Evolutionary conservation across 257 asterid genomes (phyloP), one percentile per base, ranked within the genome.

Genomic region (Leonotis leonurus): DNA sequence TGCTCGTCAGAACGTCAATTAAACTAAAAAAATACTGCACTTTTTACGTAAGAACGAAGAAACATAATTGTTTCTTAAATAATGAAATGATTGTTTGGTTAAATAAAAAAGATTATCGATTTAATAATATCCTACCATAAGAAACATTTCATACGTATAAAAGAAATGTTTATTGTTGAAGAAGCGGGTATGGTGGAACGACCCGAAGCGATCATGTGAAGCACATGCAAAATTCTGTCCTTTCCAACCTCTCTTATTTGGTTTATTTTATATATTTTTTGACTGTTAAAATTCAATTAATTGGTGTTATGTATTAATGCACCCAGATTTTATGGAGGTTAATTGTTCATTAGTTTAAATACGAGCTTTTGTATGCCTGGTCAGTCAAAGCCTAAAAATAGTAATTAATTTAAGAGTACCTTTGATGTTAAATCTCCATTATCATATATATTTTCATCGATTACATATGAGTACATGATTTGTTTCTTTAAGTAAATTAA

Each of bases 121-220:
- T 16, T 30, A 32, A 17, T n/a, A 32, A 30, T 30, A n/a, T n/a
- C n/a, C n/a, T n/a, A n/a, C n/a, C n/a, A n/a, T n/a, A n/a, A n/a
- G n/a, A n/a, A n/a, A n/a, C n/a, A n/a, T n/a, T n/a, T n/a, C n/a
- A n/a, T n/a, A n/a, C n/a, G n/a, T n/a, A n/a, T n/a, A n/a, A n/a
- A n/a, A n/a, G n/a, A n/a, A n/a, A n/a, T n/a, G 63, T 37, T 54
- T 25, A 8, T 56, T 26, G 40, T 46, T 2, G 20, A 48, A 46
- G 7, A 56, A 64, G 59, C 68, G 67, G 67, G 62, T 56, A 39
- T 56, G 67, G 71, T 57, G 71, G 71, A 50, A 35, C 43, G 70
- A 62, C 65, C 69, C 65, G 51, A 40, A 36, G 54, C 32, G 46
- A 27, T 40, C 71, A 63, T 48, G 41, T 35, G 41, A 2, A 25